phyloP scores from a whole-genome alignment of 78 protist species.

The Trichosphaerium sp. region DNA sequence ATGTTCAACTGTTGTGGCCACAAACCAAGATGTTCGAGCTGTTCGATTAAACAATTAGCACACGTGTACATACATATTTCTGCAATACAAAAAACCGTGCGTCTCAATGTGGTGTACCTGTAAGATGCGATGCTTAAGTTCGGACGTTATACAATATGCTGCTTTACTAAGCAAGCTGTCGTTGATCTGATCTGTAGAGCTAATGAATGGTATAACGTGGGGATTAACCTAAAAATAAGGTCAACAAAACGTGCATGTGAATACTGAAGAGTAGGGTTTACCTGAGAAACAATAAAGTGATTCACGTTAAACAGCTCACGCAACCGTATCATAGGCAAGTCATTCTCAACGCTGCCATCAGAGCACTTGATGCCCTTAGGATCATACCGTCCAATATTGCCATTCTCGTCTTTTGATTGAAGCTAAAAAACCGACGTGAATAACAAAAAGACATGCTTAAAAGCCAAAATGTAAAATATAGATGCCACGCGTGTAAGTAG shows the following conservation, averaged over 20 bases:
- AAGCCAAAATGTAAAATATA: neutral
- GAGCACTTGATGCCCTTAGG: constrained; percentile 22
- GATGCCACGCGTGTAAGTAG: too few species aligned
- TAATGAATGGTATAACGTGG: constrained; percentile 42
- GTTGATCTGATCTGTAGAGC: neutral
- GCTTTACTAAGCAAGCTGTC: neutral
- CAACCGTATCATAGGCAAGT: constrained; percentile 67
- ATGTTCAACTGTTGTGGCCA: neutral
- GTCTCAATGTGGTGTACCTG: neutral
- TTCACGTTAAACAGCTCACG: constrained; percentile 69
- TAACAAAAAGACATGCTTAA: neutral
- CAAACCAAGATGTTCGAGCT: constrained; percentile 7
- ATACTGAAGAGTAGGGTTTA: neutral
- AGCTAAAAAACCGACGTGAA: constrained; percentile 27
- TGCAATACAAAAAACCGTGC: neutral
- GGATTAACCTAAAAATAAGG: constrained; percentile 5
- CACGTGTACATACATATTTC: neutral
- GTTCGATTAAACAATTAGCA: neutral
- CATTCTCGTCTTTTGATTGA: constrained; percentile 32
- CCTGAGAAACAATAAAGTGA: constrained; percentile 60
- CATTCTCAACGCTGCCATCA: constrained; percentile 53
- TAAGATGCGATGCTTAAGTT: constrained; percentile 1
- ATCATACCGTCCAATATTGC: constrained; percentile 17
- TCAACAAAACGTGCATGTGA: neutral
- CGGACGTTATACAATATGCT: neutral